Conservation (phyloP, 768 basidiomycete species). For the Chalciporus sphaerocephalus region DNA sequence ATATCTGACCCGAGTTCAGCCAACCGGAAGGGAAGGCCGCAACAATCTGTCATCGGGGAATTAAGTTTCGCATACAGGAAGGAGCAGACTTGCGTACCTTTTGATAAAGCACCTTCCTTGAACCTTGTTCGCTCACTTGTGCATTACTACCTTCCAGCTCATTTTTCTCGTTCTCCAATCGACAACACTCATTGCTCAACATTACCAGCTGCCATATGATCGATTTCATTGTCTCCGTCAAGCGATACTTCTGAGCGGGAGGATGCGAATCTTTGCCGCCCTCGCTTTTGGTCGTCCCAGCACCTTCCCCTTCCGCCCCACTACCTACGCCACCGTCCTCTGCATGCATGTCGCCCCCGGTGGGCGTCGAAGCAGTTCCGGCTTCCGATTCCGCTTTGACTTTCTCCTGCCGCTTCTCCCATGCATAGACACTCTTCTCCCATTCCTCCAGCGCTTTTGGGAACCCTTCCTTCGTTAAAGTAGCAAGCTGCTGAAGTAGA, state of each 20-base stretch:
- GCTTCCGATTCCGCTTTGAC: slow-evolving; percentile 33
- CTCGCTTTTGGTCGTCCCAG: slow-evolving; percentile 22
- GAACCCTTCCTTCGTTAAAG: slow-evolving; percentile 62
- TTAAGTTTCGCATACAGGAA: background rate
- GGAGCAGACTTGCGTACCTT: slow-evolving; percentile 41
- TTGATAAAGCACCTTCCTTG: slow-evolving; percentile 77
- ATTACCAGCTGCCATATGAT: slow-evolving; percentile 78
- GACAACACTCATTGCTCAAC: slow-evolving; percentile 78
- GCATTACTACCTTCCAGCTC: slow-evolving; percentile 62
- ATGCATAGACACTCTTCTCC: slow-evolving; percentile 62
- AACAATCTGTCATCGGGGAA: slow-evolving; percentile 50
- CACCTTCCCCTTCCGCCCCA: slow-evolving; percentile 25
- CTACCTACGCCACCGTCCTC: slow-evolving; percentile 34
- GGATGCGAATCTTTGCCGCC: slow-evolving; percentile 46
- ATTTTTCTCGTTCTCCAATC: slow-evolving; percentile 62
- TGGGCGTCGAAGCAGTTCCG: slow-evolving; percentile 31
- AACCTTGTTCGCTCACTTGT: slow-evolving; percentile 75
- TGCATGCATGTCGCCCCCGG: slow-evolving; percentile 16
- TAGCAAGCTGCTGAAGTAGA: slow-evolving; percentile 57
- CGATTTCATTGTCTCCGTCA: slow-evolving; percentile 78
- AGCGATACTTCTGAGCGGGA: slow-evolving; percentile 70
- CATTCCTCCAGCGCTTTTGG: slow-evolving; percentile 70
- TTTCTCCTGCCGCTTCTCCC: slow-evolving; percentile 66
- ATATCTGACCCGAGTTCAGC: slow-evolving; percentile 84
- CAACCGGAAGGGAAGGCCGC: slow-evolving; percentile 79